Base-by-base conservation (phyloP, 306 rosid genomes). In the Glycine latifolia region DNA sequence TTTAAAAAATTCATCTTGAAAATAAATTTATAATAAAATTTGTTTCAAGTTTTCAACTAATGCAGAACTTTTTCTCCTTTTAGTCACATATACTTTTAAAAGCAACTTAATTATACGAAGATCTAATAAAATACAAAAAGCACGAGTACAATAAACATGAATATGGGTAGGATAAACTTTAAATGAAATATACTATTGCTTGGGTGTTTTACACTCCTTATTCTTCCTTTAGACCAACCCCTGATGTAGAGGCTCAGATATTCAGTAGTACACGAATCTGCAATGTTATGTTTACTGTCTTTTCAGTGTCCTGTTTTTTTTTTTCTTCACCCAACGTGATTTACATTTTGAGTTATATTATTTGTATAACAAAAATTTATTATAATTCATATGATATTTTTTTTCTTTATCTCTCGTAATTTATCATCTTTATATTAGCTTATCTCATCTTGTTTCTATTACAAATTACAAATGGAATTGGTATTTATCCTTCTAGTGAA, bases 211-310 rank as follows among this genome's bases (percentile, higher is more conserved):
- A 5, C 41, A 74, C 20, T 74, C 7, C 20, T 47, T 13, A 20
- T 60, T 61, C 60, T 61, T 46, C 47, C 15, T 60, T 13, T 60
- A 8, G 60, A 15, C 60, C 59, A 60, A 13, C 49, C 60, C 4
- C 3, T 41, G 71, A 6, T 3, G 52, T n/a, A 43, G 50, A 41
- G 70, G 31, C 53, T 16, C 15, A 68, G 55, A 69, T 17, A 4
- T 43, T 68, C 49, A 79, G 70, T 63, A 9, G 61, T 62, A 14
- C 50, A 26, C 46, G 48, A 79, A 69, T 58, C 67, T 47, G 78
- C 62, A 47, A 59, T 59, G 69, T 47, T 47, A 59, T 70, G 8
- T 79, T 48, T 48, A 48, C 3, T 70, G 53, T 59, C 83, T 15
- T 71, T 71, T 61, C 71, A 71, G n/a, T 49, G 50, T 79, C 10